Conservation (phyloP, 495 filamentous ascomycete species). For the Podospora sp. region DNA sequence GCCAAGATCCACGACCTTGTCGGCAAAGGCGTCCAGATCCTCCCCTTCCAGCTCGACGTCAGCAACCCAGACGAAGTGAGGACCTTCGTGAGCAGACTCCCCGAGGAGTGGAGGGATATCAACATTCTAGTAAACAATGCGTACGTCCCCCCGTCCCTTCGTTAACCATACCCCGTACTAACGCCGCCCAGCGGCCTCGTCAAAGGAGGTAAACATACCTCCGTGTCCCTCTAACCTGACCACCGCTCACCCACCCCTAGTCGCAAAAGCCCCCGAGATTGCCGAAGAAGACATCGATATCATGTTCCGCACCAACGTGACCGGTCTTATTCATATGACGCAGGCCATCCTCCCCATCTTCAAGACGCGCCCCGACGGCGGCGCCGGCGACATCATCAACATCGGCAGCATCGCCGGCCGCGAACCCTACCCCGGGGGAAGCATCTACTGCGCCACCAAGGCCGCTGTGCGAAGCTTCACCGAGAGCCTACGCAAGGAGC, state of each 20-base stretch:
- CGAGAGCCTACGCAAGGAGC: constrained; percentile 83
- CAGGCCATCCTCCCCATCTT: constrained; percentile 87
- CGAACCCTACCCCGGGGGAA: constrained; percentile 85
- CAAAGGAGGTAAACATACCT: constrained; percentile 31
- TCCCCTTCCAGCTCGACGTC: constrained; percentile 84
- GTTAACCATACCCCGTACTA: background rate
- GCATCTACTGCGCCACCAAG: constrained; percentile 97
- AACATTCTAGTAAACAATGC: constrained; percentile 97
- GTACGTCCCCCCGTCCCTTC: constrained; percentile 53
- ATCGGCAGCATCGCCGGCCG: constrained; percentile 94
- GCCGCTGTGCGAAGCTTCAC: constrained; percentile 90
- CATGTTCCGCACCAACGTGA: constrained; percentile 94
- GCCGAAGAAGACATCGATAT: constrained; percentile 76
- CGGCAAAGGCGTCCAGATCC: constrained; percentile 77
- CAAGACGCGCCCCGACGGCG: constrained; percentile 76
- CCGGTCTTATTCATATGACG: constrained; percentile 94
- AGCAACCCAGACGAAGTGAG: constrained; percentile 76
- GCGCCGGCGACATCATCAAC: constrained; percentile 92
- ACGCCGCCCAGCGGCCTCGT: constrained; percentile 31
- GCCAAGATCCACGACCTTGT: constrained; percentile 77
- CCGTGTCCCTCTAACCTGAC: background rate
- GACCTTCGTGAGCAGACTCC: constrained; percentile 71
- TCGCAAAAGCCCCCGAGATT: constrained; percentile 86
- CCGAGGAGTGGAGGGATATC: constrained; percentile 82
- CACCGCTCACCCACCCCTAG: constrained; percentile 27